phyloP scores from a whole-genome alignment of 73 alveolate genomes.

The Symbiodinium natans region DNA sequence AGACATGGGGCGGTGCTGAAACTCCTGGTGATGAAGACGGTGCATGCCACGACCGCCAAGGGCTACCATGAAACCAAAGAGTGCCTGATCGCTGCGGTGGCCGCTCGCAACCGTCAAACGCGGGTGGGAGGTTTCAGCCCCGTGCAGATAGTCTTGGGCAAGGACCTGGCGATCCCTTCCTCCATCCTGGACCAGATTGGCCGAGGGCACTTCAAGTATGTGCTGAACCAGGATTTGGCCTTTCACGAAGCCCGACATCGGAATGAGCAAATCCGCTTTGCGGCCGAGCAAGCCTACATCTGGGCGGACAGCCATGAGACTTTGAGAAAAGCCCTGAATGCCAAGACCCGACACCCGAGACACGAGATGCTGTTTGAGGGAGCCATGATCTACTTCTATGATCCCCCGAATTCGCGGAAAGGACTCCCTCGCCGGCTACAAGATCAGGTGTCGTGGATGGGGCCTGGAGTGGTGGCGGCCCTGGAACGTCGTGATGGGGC shows the following conservation, averaged over 20 bases:
- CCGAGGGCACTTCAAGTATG: not conserved
- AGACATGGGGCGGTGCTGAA: not conserved
- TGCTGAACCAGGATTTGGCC: not conserved
- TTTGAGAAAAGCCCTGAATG: not conserved
- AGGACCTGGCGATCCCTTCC: not conserved
- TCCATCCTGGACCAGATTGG: not conserved
- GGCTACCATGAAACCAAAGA: not conserved
- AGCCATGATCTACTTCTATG: not conserved
- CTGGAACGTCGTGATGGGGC: not conserved
- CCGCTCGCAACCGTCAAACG: not conserved
- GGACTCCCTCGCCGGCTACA: not conserved
- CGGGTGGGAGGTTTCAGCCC: not conserved
- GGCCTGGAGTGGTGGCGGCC: not conserved
- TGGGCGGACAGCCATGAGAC: not conserved
- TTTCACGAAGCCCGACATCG: not conserved
- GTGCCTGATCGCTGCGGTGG: not conserved
- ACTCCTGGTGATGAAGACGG: not conserved
- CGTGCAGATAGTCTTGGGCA: not conserved
- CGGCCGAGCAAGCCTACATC: not conserved
- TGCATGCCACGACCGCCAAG: not conserved
- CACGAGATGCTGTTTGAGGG: not conserved
- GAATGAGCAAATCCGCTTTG: not conserved
- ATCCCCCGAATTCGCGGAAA: not conserved
- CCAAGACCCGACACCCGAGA: not conserved
- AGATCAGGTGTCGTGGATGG: slow-evolving; percentile 3